Evolutionary conservation across 306 rosid genomes (phyloP).

Genomic region (Citrullus colocynthis): DNA sequence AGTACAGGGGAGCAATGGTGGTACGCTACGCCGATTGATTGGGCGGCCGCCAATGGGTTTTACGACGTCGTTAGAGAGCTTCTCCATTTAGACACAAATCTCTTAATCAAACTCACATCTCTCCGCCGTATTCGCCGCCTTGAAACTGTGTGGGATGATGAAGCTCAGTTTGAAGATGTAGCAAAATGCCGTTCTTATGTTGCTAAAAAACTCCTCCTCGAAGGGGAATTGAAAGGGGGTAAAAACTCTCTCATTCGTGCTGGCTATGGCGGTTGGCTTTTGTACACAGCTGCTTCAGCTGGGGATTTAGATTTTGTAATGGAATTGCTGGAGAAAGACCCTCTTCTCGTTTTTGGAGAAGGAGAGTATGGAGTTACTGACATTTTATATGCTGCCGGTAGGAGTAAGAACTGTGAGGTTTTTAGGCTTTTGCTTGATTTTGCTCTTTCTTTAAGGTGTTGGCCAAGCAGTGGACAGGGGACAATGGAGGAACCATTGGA

Average conservation of each 20-base stretch:
- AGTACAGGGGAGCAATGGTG: constrained; percentile 94
- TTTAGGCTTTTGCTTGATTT: constrained; percentile 44
- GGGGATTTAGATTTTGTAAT: constrained; percentile 58
- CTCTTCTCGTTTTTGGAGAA: constrained; percentile 66
- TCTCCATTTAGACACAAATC: constrained; percentile 74
- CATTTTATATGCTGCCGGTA: constrained; percentile 66
- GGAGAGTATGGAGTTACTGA: constrained; percentile 91
- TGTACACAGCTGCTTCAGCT: constrained; percentile 87
- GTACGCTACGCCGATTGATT: constrained; percentile 87
- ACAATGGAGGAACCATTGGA: constrained; percentile 8
- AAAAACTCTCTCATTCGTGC: constrained; percentile 60
- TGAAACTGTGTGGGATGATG: constrained; percentile 86
- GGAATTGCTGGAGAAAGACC: constrained; percentile 46
- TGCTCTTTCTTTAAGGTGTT: constrained; percentile 32
- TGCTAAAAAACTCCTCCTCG: constrained; percentile 47
- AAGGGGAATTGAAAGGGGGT: constrained; percentile 32
- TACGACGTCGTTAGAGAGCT: constrained; percentile 80
- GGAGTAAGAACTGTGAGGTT: constrained; percentile 51
- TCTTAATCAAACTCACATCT: constrained; percentile 78
- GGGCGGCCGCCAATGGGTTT: constrained; percentile 82
- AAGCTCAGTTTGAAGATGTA: constrained; percentile 40
- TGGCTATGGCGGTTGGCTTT: constrained; percentile 96
- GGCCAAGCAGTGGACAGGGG: constrained; percentile 15
- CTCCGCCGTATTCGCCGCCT: constrained; percentile 87
- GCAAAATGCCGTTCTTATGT: constrained; percentile 61